Base-by-base conservation (phyloP, 192 early-diverging fungal genomes). In the Linnemannia hyalina region DNA sequence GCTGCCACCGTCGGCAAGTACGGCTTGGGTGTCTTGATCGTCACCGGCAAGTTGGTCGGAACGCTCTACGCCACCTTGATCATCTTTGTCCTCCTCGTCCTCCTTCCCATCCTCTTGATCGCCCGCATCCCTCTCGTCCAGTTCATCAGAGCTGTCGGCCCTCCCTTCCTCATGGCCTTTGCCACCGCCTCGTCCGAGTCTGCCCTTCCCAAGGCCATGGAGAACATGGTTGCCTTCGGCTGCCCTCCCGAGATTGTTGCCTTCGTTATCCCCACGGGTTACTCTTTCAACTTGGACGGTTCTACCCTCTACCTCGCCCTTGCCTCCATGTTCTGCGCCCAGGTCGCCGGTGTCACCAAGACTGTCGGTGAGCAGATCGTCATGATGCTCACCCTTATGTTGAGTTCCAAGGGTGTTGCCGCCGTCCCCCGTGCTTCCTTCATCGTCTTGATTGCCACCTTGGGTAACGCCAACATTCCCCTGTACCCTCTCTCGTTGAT, bases 221-320 rank as follows among this genome's bases (percentile, higher is more conserved):
- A 95, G 87, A 92, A 92, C 83, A 91, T 96, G 82, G 84, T 92
- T 29, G 88, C 65, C 16, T 94, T 95, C 79, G 95, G 95, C 9
- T 92, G 93, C 74, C 91, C 94, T 46, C 90, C 92, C 26, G 85
- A 91, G 70, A 90, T 96, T 74, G 91, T 90, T 26, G 93, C 90
- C 6, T 95, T 95, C 81, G 93, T 95, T 40, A 90, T 95, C 68
- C 92, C 93, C 6, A 89, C 93, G 22, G 95, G 95, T 15, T 96
- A 96, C 88, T 93, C 93, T 11, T 96, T 96, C 81, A 96, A 96
- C 82, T 83, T 96, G 71, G 95, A 96, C 77, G 95, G 95, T 4
- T 94, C 94, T 11, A 95, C 95, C 41, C 80, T 96, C 42, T 95
- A 95, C 76, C 90, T 95, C n/a, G 89, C 92, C 42, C 76, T 93